Evolutionary conservation across 2,329 filamentous ascomycete genomes (phyloP).

Genomic region (Xylariales sp.): DNA sequence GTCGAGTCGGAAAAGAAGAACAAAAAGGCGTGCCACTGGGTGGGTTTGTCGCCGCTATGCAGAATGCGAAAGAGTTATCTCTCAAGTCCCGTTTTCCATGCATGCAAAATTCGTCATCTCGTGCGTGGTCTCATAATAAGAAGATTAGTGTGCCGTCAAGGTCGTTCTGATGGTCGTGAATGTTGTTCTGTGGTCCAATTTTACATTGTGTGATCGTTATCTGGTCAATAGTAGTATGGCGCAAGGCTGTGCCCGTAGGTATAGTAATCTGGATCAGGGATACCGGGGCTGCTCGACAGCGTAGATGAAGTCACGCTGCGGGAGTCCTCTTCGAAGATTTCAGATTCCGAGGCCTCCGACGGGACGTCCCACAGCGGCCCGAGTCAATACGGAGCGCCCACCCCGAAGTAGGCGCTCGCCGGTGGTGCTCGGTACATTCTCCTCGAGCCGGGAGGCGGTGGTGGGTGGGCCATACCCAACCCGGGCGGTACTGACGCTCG

Average conservation of each 20-base stretch:
- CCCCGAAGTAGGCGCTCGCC: not conserved
- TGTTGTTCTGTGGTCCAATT: conserved; percentile 17
- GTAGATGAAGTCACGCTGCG: conserved; percentile 4
- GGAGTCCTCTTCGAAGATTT: conserved; percentile 7
- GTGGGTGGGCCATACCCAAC: not conserved
- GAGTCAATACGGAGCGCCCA: conserved; percentile 1
- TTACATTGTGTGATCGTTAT: conserved; percentile 13
- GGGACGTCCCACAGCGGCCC: conserved; percentile 8
- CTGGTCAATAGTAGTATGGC: no score
- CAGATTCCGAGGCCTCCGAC: conserved; percentile 4
- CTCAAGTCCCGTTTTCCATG: no score
- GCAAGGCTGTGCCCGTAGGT: no score
- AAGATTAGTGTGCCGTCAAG: no score
- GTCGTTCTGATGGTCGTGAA: conserved; percentile 14
- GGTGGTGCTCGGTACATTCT: not conserved
- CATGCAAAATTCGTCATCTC: no score
- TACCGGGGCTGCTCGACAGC: conserved; percentile 3
- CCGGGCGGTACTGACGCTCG: conserved; percentile 26
- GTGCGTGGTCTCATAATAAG: conserved; percentile 18
- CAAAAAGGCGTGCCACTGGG: no score
- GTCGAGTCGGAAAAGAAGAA: no score
- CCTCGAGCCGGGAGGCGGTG: not conserved
- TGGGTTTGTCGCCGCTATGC: no score
- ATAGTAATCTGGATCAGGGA: conserved; percentile 1
- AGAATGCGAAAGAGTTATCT: no score